Conservation (phyloP, 2,329 filamentous ascomycete species). For the Aspergillus sp. region DNA sequence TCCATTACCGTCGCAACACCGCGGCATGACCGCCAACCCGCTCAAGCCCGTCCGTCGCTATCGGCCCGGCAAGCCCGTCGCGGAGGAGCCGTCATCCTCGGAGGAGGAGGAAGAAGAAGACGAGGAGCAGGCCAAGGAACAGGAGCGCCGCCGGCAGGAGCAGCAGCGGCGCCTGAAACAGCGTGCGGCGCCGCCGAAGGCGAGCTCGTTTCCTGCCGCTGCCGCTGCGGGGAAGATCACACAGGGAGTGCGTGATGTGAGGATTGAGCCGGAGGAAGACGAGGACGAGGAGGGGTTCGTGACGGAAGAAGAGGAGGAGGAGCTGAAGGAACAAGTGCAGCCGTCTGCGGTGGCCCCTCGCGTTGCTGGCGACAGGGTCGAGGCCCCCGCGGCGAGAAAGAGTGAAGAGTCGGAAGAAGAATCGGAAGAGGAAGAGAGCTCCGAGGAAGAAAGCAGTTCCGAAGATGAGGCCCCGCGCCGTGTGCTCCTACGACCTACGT, state of each 20-base stretch:
- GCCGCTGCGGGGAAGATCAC: slow-evolving; percentile 25
- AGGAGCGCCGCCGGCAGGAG: slow-evolving; percentile 41
- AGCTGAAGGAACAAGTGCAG: slow-evolving; percentile 33
- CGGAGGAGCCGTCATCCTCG: slow-evolving; percentile 47
- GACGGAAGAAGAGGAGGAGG: slow-evolving; percentile 52
- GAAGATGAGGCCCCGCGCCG: slow-evolving; percentile 58
- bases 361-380: slow-evolving; percentile 12
- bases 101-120: slow-evolving; percentile 54
- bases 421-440: slow-evolving; percentile 45
- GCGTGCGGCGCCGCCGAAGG: slow-evolving; percentile 48
- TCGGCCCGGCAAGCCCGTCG: slow-evolving; percentile 73
- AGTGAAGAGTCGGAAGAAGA: slow-evolving; percentile 49
- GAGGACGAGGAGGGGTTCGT: slow-evolving; percentile 57
- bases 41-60: slow-evolving; percentile 70
- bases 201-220: slow-evolving; percentile 34
- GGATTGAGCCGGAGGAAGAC: slow-evolving; percentile 35
- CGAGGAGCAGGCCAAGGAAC: slow-evolving; percentile 59
- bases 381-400: slow-evolving; percentile 28
- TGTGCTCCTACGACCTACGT: slow-evolving; percentile 62
- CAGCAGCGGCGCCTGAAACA: slow-evolving; percentile 42
- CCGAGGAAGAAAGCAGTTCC: slow-evolving; percentile 53
- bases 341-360: slow-evolving; percentile 11
- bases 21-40: slow-evolving; percentile 89
- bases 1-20: slow-evolving; percentile 40
- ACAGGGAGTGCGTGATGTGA: slow-evolving; percentile 30